Evolutionary conservation across 805 yeast genomes (phyloP).

Genomic region (Pichia manshurica): DNA sequence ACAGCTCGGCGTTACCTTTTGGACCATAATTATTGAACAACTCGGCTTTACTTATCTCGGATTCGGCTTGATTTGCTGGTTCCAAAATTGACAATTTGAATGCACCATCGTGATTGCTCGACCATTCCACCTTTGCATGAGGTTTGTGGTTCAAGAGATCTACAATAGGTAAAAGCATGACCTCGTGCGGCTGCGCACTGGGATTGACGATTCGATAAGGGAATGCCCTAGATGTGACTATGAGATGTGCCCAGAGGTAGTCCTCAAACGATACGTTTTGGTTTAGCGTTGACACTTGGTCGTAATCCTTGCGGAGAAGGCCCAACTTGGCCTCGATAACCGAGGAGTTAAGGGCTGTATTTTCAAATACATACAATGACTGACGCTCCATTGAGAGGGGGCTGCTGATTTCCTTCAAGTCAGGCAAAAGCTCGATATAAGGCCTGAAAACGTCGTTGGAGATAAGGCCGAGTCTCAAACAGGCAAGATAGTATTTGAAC

Average conservation of each 20-base stretch:
- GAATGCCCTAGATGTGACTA: conserved; percentile 74
- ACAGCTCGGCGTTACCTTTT: conserved; percentile 77
- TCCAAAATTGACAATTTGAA: conserved; percentile 6
- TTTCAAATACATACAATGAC: conserved; percentile 33
- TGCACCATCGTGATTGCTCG: conserved; percentile 18
- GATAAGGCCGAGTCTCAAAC: conserved; percentile 1
- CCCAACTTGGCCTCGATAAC: conserved; percentile 41
- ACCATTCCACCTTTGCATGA: conserved; percentile 60
- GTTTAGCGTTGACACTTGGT: conserved; percentile 4
- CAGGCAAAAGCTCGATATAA: conserved; percentile 45
- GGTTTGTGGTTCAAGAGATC: conserved; percentile 76
- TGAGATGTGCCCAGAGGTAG: conserved; percentile 69
- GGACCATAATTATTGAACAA: conserved; percentile 77
- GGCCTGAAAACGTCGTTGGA: conserved; percentile 22
- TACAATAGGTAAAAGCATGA: conserved; percentile 68
- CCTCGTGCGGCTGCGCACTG: conserved; percentile 17
- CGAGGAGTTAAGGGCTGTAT: conserved; percentile 55
- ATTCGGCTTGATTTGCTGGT: not conserved
- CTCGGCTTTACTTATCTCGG: conserved; percentile 55
- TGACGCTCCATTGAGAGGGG: conserved; percentile 58
- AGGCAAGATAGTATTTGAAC: conserved; percentile 20
- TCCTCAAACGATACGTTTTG: conserved; percentile 37
- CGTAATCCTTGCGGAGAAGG: conserved; percentile 52
- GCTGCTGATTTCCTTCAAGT: conserved; percentile 39
- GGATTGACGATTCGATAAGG: conserved; percentile 54